phyloP scores from a whole-genome alignment of 257 asterid species.

The Paulownia fortunei region DNA sequence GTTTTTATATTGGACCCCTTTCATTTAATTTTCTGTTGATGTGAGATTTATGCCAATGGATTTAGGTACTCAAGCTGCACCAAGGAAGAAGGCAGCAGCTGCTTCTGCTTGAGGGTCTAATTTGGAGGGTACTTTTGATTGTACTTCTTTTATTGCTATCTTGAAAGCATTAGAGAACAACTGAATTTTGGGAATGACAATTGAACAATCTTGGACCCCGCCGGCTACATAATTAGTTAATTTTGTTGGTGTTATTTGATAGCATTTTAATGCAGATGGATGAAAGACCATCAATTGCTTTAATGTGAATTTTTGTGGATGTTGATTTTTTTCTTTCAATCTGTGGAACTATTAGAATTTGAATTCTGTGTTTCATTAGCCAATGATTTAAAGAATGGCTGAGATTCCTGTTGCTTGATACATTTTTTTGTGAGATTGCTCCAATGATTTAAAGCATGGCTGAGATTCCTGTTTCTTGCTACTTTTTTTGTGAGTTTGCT shows the following conservation, averaged over 20 bases:
- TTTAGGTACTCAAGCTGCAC: constrained; percentile 76
- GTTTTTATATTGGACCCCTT: not conserved
- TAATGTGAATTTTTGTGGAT: constrained; percentile 5
- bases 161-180: constrained; percentile 30
- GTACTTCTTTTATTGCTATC: constrained; percentile 25
- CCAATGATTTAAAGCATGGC: too few relatives aligned
- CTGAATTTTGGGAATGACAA: constrained; percentile 26
- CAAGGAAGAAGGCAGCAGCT: constrained; percentile 71
- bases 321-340: not conserved
- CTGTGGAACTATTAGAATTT: not conserved
- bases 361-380: not conserved
- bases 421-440: not conserved
- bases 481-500: too few relatives aligned
- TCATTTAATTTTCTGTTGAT: not conserved
- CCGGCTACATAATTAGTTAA: not conserved
- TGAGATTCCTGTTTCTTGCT: too few relatives aligned
- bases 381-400: not conserved
- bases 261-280: constrained; percentile 17
- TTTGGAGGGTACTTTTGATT: constrained; percentile 28
- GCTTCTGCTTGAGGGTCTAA: constrained; percentile 53
- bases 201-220: not conserved
- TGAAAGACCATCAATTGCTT: constrained; percentile 19
- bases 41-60: not conserved
- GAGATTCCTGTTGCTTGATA: not conserved
- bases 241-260: constrained; percentile 27